Conservation (phyloP, 2,329 filamentous ascomycete species). For the Paecilomyces dactylethromorphus region DNA sequence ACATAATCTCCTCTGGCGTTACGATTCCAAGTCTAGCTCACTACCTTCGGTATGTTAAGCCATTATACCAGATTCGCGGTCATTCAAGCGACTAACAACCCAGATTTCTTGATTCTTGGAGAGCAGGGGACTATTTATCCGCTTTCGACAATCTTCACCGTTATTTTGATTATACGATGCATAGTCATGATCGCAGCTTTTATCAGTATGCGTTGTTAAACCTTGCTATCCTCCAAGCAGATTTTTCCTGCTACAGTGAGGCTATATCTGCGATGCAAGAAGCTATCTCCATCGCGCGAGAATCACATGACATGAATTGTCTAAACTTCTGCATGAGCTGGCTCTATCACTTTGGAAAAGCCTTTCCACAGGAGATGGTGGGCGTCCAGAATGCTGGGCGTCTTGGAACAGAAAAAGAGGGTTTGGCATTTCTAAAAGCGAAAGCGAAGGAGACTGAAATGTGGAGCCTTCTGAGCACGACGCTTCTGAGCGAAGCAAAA, state of each 20-base stretch:
- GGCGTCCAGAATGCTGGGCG: conserved; percentile 65
- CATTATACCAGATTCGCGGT: not conserved
- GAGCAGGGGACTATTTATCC: conserved; percentile 79
- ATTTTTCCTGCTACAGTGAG: conserved; percentile 87
- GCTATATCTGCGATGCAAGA: conserved; percentile 93
- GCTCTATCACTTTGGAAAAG: conserved; percentile 89
- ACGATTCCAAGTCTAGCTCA: conserved; percentile 67
- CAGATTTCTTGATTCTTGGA: conserved; percentile 87
- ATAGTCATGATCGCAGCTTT: conserved; percentile 71
- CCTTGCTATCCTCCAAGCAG: conserved; percentile 84
- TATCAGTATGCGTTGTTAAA: conserved; percentile 96
- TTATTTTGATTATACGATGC: conserved; percentile 96
- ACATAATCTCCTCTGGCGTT: conserved; percentile 60
- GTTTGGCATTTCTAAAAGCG: conserved; percentile 71
- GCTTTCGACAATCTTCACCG: conserved; percentile 87
- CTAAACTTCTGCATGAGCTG: conserved; percentile 94
- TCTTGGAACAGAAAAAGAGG: conserved; percentile 73
- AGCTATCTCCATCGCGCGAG: conserved; percentile 86
- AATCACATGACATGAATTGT: conserved; percentile 86
- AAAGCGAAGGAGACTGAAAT: conserved; percentile 83
- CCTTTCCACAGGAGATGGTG: conserved; percentile 68
- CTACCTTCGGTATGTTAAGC: conserved; percentile 57
- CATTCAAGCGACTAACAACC: not conserved
- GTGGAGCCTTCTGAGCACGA: conserved; percentile 77
- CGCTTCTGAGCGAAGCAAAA: conserved; percentile 79